Evolutionary conservation across 2,329 filamentous ascomycete genomes (phyloP).

Genomic region (Phoma sp.): DNA sequence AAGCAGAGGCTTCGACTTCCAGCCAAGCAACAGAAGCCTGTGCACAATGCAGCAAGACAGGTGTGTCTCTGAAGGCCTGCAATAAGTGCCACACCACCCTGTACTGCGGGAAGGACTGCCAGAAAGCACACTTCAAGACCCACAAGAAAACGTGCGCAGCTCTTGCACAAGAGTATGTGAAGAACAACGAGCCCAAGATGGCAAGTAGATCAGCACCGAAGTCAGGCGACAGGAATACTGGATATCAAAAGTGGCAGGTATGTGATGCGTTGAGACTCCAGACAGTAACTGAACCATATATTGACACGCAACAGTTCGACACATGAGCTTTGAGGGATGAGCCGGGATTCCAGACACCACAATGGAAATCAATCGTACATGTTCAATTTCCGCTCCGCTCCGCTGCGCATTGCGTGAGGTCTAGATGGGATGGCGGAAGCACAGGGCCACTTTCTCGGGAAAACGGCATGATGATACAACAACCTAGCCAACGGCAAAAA

Average conservation of each 20-base stretch:
- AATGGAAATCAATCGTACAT: neutral
- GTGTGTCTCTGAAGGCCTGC: conserved; percentile 45
- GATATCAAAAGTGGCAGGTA: conserved; percentile 53
- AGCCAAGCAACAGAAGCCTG: conserved; percentile 25
- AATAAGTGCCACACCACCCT: conserved; percentile 49
- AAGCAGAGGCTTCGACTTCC: conserved; percentile 7
- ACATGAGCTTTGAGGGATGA: conserved; percentile 1
- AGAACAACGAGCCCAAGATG: conserved; percentile 50
- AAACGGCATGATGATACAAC: conserved; percentile 9
- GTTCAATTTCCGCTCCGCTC: conserved; percentile 3
- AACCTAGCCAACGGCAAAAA: conserved; percentile 3
- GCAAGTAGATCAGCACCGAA: conserved; percentile 44
- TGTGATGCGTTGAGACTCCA: conserved; percentile 1
- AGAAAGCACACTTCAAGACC: conserved; percentile 49
- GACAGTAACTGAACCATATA: too few relatives aligned
- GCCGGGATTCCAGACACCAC: neutral
- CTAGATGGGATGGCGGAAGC: conserved; percentile 5
- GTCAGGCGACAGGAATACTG: conserved; percentile 40
- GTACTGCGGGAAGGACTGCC: conserved; percentile 53
- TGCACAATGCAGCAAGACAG: conserved; percentile 33
- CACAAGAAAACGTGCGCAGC: conserved; percentile 52
- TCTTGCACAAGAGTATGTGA: conserved; percentile 50
- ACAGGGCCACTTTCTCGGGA: conserved; percentile 9
- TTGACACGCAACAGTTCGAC: conserved; percentile 5
- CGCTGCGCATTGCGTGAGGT: neutral